These are phyloP conservation scores for Amanita rimosa DNA, from an alignment of 768 basidiomycete genomes.

Conservation along the genomic window DNA sequence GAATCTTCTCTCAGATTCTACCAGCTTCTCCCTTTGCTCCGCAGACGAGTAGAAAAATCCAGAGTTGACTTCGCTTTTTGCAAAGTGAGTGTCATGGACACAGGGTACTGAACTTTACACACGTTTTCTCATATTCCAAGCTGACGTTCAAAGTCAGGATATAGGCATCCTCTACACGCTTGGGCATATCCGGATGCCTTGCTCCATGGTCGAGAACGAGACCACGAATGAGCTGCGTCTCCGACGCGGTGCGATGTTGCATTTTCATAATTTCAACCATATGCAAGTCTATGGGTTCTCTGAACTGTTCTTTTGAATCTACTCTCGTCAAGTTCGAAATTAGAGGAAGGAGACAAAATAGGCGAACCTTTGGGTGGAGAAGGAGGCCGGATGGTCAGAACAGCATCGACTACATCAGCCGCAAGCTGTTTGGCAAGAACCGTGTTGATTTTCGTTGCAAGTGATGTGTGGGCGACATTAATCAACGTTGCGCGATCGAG, in stretches of 20 bases:
- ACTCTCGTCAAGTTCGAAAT: slow-evolving; percentile 10
- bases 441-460: slow-evolving; percentile 84
- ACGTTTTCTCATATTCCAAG: slow-evolving; percentile 99
- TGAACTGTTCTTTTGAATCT: slow-evolving; percentile 60
- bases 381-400: slow-evolving; percentile 74
- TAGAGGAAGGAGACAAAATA: not conserved
- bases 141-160: slow-evolving; percentile 95
- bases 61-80: slow-evolving; percentile 92
- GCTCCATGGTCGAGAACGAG: slow-evolving; percentile 96
- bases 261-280: slow-evolving; percentile 99
- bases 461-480: slow-evolving; percentile 89
- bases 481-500: slow-evolving; percentile 87
- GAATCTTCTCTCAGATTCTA: slow-evolving; percentile 92
- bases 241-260: slow-evolving; percentile 97
- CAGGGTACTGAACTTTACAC: slow-evolving; percentile 20
- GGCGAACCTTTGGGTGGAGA: slow-evolving; percentile 44
- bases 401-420: slow-evolving; percentile 92
- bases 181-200: slow-evolving; percentile 98
- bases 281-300: slow-evolving; percentile 92
- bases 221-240: slow-evolving; percentile 92
- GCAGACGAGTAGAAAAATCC: slow-evolving; percentile 99
- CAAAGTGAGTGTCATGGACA: slow-evolving; percentile 10
- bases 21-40: slow-evolving; percentile 96
- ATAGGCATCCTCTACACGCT: slow-evolving; percentile 92
- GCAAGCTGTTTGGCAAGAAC: slow-evolving; percentile 79